Evolutionary conservation across 345 rosid species (phyloP), one percentile per base, ranked within the genome.

Genomic region (Heritiera fomes): DNA sequence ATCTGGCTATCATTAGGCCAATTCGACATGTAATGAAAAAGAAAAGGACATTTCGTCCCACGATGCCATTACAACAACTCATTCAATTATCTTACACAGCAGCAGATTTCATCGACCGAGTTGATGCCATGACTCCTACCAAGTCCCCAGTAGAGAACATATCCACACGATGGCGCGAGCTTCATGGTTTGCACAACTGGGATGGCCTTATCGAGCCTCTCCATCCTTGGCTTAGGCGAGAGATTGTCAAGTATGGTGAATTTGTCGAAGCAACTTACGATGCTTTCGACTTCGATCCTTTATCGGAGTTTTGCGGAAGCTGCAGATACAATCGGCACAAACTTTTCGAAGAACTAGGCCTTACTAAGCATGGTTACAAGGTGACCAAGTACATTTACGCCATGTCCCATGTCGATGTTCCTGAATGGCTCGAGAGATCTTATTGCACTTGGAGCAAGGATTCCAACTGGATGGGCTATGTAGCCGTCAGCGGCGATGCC

Each of bases 391-490:
- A 90, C 82, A 84, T 91, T 7, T 90, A 90, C 60, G 92, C 91
- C 0, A 88, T 91, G 95, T 91, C 93, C 7, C 90, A 77, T 65
- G 91, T 91, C 0, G 89, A 88, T 49, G 86, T 91, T 65, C 93
- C 93, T 5, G 72, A 80, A 12, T 91, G 93, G 95, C 77, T 91
- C 67, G 84, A 83, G 53, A 84, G 73, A 45, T 79, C 92, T 0
- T 6, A 84, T 45, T 8, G n/a, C 34, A 79, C 83, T n/a, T 91
- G 95, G 95, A 89, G 95, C 84, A 91, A 84, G 77, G 93, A 91
- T 68, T 91, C 95, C 9, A 91, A 89, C 63, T 91, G 93, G 93
- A 90, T 87, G 91, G 95, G 93, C 0, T 86, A 84, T 49, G 90
- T 91, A 0, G 92, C 90, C 0, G 90, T 89, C 8, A 88, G 92